Evolutionary conservation across 176 grass and related monocot genomes (phyloP), one percentile per base, ranked within the genome.

Genomic region (Eleusine indica): DNA sequence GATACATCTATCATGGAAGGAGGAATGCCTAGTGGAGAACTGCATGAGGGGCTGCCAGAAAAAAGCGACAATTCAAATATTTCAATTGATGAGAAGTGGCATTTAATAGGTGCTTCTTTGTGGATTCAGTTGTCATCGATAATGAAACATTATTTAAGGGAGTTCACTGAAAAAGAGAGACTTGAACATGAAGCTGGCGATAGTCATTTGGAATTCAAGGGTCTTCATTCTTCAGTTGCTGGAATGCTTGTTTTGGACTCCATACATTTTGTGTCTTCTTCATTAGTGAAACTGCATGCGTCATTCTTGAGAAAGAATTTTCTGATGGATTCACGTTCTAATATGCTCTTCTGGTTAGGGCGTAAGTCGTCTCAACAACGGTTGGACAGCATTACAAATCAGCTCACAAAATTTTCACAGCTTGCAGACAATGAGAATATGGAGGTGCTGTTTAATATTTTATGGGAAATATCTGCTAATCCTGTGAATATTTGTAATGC

Each of bases 1-100:
- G 79, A 80, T 86, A 76, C 66, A 83, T 57, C 18, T 52, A 78
- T 69, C 72, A 64, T 76, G 53, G 71, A 86, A 53, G 76, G 10
- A 69, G 35, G 42, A 46, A 66, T 83, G 35, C 13, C 75, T 29
- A 43, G 43, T 71, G 49, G 53, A 85, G 74, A 5, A 61, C 54
- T 80, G 39, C 70, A 44, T 58, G 67, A 80, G 53, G 76, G 66
- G 78, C 68, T 90, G 44, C 42, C 62, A 43, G 80, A 86, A 76
- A 71, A 21, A 17, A 74, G 25, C 51, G 87, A 71, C 18, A 73
- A 57, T 86, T 73, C n/a, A 28, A 82, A 47, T 51, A 39, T 83
- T 75, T 48, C 85, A 64, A 21, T 79, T 88, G 82, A 98, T 88
- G 96, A 98, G 68, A 98, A 93, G 49, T 98, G 96, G 96, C 79